Percentiles rank a stretch among this genome's conserved stretches.
phyloP scores from a whole-genome alignment of 345 rosid species.

The Noccaea bulbosa region DNA sequence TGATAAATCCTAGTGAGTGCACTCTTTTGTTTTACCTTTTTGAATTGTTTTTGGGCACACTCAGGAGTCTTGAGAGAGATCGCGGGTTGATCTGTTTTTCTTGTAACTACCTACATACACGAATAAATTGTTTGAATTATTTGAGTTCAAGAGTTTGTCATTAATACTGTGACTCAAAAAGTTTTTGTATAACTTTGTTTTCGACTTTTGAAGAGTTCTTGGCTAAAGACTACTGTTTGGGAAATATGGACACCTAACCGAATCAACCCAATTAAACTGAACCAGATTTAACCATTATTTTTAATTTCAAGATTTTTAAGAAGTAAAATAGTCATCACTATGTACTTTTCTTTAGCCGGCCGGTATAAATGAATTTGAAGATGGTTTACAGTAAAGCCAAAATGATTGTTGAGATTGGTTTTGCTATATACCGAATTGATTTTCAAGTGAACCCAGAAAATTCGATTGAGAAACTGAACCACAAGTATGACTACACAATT shows the following conservation, averaged over 20 bases:
- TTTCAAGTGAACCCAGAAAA: neutral
- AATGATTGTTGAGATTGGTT: no score
- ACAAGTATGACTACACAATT: neutral
- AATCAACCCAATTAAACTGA: no score
- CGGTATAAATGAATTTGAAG: no score
- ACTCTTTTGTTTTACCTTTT: conserved; percentile 18
- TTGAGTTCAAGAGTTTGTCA: neutral
- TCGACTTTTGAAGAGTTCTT: neutral
- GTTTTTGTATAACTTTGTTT: neutral
- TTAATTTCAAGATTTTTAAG: no score
- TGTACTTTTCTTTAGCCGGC: no score
- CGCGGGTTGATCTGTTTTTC: conserved; percentile 7
- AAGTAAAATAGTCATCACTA: no score
- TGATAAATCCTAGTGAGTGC: conserved; percentile 22
- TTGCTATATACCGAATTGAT: neutral
- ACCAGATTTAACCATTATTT: no score
- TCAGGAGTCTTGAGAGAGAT: neutral
- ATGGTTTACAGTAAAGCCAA: no score
- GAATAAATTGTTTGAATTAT: neutral
- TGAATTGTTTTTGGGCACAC: conserved; percentile 4
- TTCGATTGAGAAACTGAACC: conserved; percentile 3
- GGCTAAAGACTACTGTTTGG: neutral
- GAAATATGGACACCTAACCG: no score
- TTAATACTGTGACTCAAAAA: neutral
- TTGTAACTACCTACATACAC: conserved; percentile 21